Conservation (phyloP, 169 alveolate species). For the Eimeria brunetti region DNA sequence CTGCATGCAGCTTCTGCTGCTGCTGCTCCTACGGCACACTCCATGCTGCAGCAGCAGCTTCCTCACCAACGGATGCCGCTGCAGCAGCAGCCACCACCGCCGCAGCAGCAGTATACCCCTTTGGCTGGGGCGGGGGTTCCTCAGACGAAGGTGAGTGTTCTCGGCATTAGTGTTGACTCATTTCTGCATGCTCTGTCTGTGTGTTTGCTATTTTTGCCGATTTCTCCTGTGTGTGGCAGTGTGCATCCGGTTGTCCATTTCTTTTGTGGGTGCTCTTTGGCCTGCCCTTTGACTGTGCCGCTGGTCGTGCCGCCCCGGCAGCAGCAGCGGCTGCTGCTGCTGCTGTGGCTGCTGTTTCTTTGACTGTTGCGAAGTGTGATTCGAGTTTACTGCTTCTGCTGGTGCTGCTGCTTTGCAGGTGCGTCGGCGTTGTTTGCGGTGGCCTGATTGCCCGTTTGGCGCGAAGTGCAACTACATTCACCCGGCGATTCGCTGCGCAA, state of each 20-base stretch:
- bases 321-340: not conserved
- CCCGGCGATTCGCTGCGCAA: constrained; percentile 86
- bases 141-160: constrained; percentile 23
- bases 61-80: constrained; percentile 35
- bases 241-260: not conserved
- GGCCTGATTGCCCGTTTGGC: constrained; percentile 89
- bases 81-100: not conserved
- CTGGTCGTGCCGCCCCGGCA: not conserved
- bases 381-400: not conserved
- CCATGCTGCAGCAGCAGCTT: constrained; percentile 59
- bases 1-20: constrained; percentile 60
- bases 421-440: constrained; percentile 85
- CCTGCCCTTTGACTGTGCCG: not conserved
- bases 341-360: not conserved
- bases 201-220: not conserved
- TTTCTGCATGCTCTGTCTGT: not conserved
- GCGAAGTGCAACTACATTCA: constrained; percentile 90
- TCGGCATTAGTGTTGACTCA: not conserved
- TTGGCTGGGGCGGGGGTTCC: constrained; percentile 48
- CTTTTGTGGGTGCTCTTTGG: not conserved
- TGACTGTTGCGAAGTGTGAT: not conserved
- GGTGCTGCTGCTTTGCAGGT: constrained; percentile 71
- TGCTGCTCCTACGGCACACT: constrained; percentile 16
- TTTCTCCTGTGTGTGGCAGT: not conserved
- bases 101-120: constrained; percentile 13